Conservation (phyloP, 176 grass and related monocot genomes). For the Eleusine coracana region DNA sequence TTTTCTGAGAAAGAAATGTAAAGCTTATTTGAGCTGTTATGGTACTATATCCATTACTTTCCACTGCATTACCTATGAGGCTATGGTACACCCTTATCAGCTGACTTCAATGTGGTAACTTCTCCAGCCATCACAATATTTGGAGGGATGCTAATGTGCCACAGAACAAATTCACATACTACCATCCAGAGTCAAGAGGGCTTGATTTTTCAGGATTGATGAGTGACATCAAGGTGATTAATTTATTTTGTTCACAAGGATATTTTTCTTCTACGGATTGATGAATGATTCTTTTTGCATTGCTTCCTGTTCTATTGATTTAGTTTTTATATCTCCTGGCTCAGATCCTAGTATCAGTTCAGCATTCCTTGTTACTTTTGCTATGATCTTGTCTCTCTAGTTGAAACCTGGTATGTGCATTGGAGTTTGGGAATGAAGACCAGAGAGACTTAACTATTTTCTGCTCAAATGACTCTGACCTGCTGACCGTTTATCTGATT, state of each 20-base stretch:
- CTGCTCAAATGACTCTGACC: neutral
- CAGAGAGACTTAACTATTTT: slow-evolving; percentile 3
- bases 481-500: neutral
- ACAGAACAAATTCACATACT: slow-evolving; percentile 80
- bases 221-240: slow-evolving; percentile 88
- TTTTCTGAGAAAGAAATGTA: neutral
- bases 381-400: neutral
- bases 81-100: neutral
- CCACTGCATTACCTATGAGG: slow-evolving; percentile 1
- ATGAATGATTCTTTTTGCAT: neutral
- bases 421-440: neutral
- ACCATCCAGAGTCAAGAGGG: slow-evolving; percentile 78
- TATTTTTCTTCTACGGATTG: neutral
- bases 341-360: neutral
- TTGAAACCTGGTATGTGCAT: neutral
- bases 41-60: neutral
- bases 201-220: slow-evolving; percentile 90
- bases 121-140: slow-evolving; percentile 93
- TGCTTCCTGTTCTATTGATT: slow-evolving; percentile 3
- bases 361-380: neutral
- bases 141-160: slow-evolving; percentile 90
- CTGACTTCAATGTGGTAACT: slow-evolving; percentile 29
- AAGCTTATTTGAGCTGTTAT: neutral
- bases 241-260: neutral
- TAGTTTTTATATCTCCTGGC: neutral